Evolutionary conservation across 2,329 filamentous ascomycete species (phyloP), one percentile per base, ranked within the genome.

Genomic region (Beauveria australis): DNA sequence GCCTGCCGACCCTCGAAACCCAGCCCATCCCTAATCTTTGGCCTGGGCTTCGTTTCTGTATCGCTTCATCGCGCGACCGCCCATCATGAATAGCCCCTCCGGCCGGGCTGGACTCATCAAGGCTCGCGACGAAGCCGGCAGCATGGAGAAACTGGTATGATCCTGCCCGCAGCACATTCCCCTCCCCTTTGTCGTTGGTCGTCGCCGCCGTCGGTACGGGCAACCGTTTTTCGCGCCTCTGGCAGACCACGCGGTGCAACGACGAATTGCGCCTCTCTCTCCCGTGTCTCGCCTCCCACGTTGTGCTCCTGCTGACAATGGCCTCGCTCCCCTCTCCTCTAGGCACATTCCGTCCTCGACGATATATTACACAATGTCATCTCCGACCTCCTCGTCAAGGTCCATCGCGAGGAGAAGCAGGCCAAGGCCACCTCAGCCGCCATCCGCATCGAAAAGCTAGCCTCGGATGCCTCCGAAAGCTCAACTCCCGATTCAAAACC

Each of bases 361-460:
- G 89, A 92, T 69, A 75, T 88, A 60, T 77, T 93, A 63, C 86
- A 89, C 76, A 92, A 90, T 72, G 82, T 92, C 68, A 81, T 92
- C 66, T 87, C 89, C 72, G 88, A 90, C 71, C 79, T 91, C 56
- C 79, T 91, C 64, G 80, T 91, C 68, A 84, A 89, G 71, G 86
- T 85, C 46, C 90, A 93, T 72, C 88, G 87, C 66, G 83, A 89
- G 66, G 90, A 93, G 75, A 92, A 92, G 77, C 83, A 85, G 64
- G 84, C 89, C 58, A 85, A 87, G 71, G 85, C 85, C 67, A 75
- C 82, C 64, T 81, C 87, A 63, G 81, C 88, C 67, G 80, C 85
- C 65, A 86, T 88, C 66, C 77, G 79, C 53, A 81, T 87, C 68
- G 84, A 88, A 73, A 85, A 87, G 68, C 73, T 85, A 64, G 82